A percentile compares a stretch with the other conserved stretches of the same genome.
phyloP scores from a whole-genome alignment of 345 rosid genomes.

The Eutrema heterophyllum region DNA sequence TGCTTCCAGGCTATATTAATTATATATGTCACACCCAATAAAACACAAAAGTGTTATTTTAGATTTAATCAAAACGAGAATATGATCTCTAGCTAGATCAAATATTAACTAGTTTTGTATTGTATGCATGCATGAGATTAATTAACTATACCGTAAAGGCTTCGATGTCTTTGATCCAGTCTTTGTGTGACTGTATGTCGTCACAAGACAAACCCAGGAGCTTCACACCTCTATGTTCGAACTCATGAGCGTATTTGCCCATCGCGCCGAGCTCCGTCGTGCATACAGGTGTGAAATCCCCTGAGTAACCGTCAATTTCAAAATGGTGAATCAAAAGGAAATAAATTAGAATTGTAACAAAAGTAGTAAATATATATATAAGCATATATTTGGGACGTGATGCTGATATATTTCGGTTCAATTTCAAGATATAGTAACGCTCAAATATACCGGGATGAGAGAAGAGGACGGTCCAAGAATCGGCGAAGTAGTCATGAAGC shows the following conservation, averaged over 20 bases:
- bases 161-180: constrained; percentile 76
- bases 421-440: not conserved
- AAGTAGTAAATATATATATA: too few relatives aligned
- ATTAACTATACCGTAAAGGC: constrained; percentile 42
- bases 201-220: constrained; percentile 80
- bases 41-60: not conserved
- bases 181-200: constrained; percentile 52
- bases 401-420: not conserved
- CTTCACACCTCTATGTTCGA: constrained; percentile 56
- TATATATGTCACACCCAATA: not conserved
- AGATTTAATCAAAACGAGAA: not conserved
- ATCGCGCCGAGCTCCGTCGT: constrained; percentile 75
- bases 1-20: constrained; percentile 39
- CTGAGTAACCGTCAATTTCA: constrained; percentile 22
- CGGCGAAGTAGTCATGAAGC: constrained; percentile 53
- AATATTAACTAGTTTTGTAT: not conserved
- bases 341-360: not conserved
- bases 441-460: constrained; percentile 56
- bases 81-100: not conserved
- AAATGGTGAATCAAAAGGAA: too few relatives aligned
- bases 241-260: constrained; percentile 49
- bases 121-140: not conserved
- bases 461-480: constrained; percentile 71
- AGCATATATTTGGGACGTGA: too few relatives aligned
- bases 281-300: constrained; percentile 85